phyloP scores from a whole-genome alignment of 2,329 filamentous ascomycete species.

The Verticillium dahliae region DNA sequence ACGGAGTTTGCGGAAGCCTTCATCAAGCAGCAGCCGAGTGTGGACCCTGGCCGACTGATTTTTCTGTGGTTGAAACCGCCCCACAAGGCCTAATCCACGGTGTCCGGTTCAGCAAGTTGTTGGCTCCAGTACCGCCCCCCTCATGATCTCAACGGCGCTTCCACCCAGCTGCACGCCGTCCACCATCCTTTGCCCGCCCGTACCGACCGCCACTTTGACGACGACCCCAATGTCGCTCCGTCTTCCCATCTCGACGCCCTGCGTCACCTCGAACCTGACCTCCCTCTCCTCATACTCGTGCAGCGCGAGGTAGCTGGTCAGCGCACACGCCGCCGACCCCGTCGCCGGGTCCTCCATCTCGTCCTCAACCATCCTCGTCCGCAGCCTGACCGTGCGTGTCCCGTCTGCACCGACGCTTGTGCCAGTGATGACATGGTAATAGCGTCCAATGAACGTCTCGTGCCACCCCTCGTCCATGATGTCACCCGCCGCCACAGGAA shows the following conservation, averaged over 20 bases:
- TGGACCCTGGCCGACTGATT: too few relatives aligned
- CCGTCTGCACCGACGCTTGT: conserved; percentile 18
- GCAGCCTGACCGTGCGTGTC: conserved; percentile 28
- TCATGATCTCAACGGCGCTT: conserved; percentile 7
- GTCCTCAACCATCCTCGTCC: conserved; percentile 54
- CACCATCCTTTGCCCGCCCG: background rate
- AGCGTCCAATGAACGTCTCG: conserved; percentile 44
- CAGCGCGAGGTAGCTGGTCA: conserved; percentile 39
- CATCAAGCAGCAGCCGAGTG: too few relatives aligned
- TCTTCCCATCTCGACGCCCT: conserved; percentile 11
- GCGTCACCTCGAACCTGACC: conserved; percentile 9
- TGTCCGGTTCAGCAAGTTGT: too few relatives aligned
- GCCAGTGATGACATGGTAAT: conserved; percentile 46
- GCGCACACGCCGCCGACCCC: conserved; percentile 54
- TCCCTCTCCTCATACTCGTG: conserved; percentile 22
- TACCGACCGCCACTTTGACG: background rate
- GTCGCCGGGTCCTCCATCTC: conserved; percentile 54
- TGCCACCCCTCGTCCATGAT: conserved; percentile 51
- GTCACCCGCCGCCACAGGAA: conserved; percentile 23
- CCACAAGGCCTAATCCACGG: too few relatives aligned
- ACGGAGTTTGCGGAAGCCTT: too few relatives aligned
- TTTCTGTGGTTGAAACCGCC: too few relatives aligned
- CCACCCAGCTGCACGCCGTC: conserved; percentile 8
- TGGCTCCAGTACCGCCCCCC: conserved; percentile 4
- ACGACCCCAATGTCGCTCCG: conserved; percentile 8